Evolutionary conservation across 1,284 basidiomycete species (phyloP).

Genomic region (Papiliotrema flavescens): DNA sequence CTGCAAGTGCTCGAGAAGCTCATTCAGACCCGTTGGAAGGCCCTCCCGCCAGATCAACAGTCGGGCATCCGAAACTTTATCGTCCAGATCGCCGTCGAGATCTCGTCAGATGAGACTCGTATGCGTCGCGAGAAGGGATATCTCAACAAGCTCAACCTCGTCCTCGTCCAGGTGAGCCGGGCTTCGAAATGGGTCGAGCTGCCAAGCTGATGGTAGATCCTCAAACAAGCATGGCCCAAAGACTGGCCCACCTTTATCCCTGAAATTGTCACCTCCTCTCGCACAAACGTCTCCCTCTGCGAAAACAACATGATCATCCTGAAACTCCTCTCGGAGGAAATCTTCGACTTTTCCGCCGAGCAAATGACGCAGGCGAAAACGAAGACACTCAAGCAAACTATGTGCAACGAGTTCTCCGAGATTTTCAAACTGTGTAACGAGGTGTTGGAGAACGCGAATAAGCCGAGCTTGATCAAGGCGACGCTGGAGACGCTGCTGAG

Average conservation of each 20-base stretch:
- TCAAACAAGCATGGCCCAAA: conserved; percentile 99
- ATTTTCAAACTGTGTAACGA: conserved; percentile 95
- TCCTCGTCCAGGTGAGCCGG: conserved; percentile 77
- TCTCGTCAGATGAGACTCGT: conserved; percentile 79
- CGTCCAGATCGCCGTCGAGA: conserved; percentile 87
- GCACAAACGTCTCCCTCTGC: conserved; percentile 92
- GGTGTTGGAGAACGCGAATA: conserved; percentile 96
- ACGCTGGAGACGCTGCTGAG: conserved; percentile 93
- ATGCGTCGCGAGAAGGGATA: conserved; percentile 93
- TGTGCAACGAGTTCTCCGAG: conserved; percentile 95
- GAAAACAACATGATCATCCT: conserved; percentile 99
- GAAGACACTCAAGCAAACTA: conserved; percentile 94
- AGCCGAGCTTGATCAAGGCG: conserved; percentile 89
- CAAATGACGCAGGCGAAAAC: conserved; percentile 99
- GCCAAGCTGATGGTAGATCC: conserved; percentile 60
- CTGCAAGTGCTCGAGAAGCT: conserved; percentile 93
- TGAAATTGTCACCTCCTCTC: conserved; percentile 95
- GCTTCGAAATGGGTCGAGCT: too few species aligned
- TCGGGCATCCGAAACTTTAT: conserved; percentile 97
- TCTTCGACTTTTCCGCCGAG: conserved; percentile 98
- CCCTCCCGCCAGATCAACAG: conserved; percentile 87
- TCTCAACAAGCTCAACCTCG: conserved; percentile 94
- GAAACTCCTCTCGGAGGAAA: conserved; percentile 95
- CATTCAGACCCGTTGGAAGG: conserved; percentile 92
- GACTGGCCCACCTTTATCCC: conserved; percentile 99